These are phyloP conservation scores for Chenopodium formosanum DNA, from an alignment of 148 eudicot species.

Conservation along the genomic window DNA sequence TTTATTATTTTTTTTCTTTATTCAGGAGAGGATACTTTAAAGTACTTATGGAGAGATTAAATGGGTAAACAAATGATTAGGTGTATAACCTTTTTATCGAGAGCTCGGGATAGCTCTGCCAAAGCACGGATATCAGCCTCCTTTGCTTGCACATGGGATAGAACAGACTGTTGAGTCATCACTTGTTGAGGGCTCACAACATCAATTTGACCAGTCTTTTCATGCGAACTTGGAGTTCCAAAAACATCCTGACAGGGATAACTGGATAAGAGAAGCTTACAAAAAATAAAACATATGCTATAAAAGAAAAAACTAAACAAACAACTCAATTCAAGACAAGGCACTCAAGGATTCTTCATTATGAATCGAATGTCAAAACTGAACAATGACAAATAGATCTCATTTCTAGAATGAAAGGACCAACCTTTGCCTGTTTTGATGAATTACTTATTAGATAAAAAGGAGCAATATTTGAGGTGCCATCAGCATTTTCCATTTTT, in stretches of 20 bases:
- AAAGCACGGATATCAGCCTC: constrained; percentile 93
- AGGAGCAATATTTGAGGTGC: constrained; percentile 39
- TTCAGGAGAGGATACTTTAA: no score
- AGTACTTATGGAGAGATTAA: no score
- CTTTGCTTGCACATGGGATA: constrained; percentile 73
- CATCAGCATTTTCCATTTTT: constrained; percentile 40
- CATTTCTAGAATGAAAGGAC: background rate
- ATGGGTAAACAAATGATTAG: constrained; percentile 7
- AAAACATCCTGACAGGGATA: constrained; percentile 44
- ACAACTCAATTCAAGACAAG: background rate
- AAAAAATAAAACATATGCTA: background rate
- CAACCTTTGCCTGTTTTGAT: constrained; percentile 62
- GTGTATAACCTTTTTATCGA: constrained; percentile 72
- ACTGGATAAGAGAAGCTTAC: constrained; percentile 6
- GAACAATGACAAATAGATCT: background rate
- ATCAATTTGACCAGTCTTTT: constrained; percentile 43
- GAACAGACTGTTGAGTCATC: constrained; percentile 49
- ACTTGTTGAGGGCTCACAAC: constrained; percentile 42
- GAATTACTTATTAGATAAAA: constrained; percentile 42
- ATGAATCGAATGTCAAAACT: background rate
- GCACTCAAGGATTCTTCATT: background rate
- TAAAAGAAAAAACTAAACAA: background rate
- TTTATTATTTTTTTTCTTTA: no score
- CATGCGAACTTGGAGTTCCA: constrained; percentile 43
- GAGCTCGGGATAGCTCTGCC: constrained; percentile 82